A percentile compares a stretch with the other conserved stretches of the same genome.
phyloP scores from a whole-genome alignment of 116 monocot species.

The Trichopus zeylanicus region DNA sequence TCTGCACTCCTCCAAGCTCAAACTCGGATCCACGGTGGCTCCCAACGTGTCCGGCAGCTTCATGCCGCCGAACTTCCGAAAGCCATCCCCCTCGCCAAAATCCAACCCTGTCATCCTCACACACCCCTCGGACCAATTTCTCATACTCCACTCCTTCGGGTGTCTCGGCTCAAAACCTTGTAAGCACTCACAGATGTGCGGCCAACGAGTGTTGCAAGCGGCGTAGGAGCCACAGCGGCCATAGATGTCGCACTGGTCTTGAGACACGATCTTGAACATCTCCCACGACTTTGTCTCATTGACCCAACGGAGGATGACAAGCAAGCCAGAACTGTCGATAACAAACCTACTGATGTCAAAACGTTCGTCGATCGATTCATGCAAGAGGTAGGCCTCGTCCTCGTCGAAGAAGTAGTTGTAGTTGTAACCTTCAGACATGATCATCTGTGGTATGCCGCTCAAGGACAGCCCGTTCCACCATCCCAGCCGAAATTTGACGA shows the following conservation, averaged over 20 bases:
- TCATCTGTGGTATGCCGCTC: too few species aligned
- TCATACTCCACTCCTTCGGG: background rate
- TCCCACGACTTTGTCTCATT: too few species aligned
- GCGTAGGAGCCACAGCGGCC: background rate
- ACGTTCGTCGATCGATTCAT: too few species aligned
- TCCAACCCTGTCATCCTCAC: background rate
- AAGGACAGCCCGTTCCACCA: too few species aligned
- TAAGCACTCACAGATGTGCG: background rate
- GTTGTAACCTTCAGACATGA: too few species aligned
- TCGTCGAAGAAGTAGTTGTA: too few species aligned
- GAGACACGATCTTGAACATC: too few species aligned
- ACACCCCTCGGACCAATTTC: background rate
- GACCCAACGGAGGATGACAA: too few species aligned
- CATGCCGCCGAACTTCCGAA: background rate
- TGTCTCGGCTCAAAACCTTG: background rate
- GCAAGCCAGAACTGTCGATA: too few species aligned
- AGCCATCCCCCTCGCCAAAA: background rate
- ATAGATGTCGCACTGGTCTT: background rate
- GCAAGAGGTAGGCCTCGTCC: too few species aligned
- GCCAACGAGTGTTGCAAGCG: background rate
- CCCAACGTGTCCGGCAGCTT: constrained; percentile 1
- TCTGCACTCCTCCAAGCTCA: background rate
- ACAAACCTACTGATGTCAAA: too few species aligned
- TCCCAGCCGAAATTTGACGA: too few species aligned
- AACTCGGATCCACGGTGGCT: background rate